phyloP scores from a whole-genome alignment of 306 rosid genomes.

The Senna siamea region DNA sequence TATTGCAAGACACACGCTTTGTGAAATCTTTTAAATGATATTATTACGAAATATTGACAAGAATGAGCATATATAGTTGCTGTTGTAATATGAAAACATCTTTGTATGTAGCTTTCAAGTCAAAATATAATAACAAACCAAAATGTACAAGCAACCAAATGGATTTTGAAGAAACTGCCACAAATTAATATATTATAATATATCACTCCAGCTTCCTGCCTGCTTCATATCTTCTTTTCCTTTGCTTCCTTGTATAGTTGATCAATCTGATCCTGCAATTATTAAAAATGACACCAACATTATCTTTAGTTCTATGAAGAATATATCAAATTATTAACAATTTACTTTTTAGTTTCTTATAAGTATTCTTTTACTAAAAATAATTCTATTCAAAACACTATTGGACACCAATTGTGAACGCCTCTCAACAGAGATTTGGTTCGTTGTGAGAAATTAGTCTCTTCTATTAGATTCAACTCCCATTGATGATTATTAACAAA shows the following conservation, averaged over 20 bases:
- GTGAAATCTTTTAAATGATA: not conserved
- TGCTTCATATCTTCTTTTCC: conserved; percentile 50
- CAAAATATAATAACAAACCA: conserved; percentile 9
- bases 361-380: too few species aligned
- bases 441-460: too few species aligned
- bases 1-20: not conserved
- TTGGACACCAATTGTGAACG: too few species aligned
- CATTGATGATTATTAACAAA: too few species aligned
- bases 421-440: too few species aligned
- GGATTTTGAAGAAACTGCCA: conserved; percentile 26
- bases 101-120: too few species aligned
- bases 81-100: conserved; percentile 1
- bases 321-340: too few species aligned
- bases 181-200: conserved; percentile 17
- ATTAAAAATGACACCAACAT: too few species aligned
- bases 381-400: too few species aligned
- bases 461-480: too few species aligned
- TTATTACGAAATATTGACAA: conserved; percentile 28
- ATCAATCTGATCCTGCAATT: conserved; percentile 68
- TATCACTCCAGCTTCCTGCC: not conserved
- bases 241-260: conserved; percentile 71
- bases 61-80: conserved; percentile 7
- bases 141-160: conserved; percentile 36
- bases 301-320: too few species aligned
- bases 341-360: too few species aligned